Base-by-base conservation (phyloP, 257 asterid species). In the Nicotiana paniculata region DNA sequence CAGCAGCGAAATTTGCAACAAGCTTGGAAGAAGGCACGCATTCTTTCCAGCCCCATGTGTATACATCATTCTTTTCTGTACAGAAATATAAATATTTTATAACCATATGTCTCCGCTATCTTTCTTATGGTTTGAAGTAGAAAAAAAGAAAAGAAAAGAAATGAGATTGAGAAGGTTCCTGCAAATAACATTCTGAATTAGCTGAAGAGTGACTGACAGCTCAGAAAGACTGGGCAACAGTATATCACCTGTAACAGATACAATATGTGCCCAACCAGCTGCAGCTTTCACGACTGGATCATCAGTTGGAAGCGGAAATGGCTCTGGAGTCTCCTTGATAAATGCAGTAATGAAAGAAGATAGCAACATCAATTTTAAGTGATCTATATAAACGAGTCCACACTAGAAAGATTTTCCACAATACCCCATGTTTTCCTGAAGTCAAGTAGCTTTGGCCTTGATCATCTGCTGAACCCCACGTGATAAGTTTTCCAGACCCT, bases 401-500 rank as follows among this genome's bases (percentile, higher is more conserved):
- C 10, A 66, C 30, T 24, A 55, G 48, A 75, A 55, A 53, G 68
- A 12, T 75, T 75, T 74, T 80, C 43, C 58, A 63, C 77, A 82
- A 81, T 92, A 92, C 97, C 95, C 93, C 97, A 77, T 93, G 97
- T 89, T 93, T 92, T 86, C 97, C 97, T 57, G 97, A 89, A 16
- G 95, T 88, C 90, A 93, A 86, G 84, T 91, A 93, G 88, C 94
- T 93, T 82, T 90, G 97, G 84, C 97, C 95, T 89, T 93, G 97
- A 86, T 92, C 97, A 87, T 92, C 97, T 32, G 95, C 88, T 51
- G 97, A 93, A 81, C 97, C 97, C 97, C 97, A 93, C 17, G 97
- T 93, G 35, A 91, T 74, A 17, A 91, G 88, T 79, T 89, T 88
- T 35, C 97, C 94, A 30, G 83, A 81, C 46, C 75, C 97, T 91